Conservation (phyloP, 169 alveolate species). For the Theileria parva region DNA sequence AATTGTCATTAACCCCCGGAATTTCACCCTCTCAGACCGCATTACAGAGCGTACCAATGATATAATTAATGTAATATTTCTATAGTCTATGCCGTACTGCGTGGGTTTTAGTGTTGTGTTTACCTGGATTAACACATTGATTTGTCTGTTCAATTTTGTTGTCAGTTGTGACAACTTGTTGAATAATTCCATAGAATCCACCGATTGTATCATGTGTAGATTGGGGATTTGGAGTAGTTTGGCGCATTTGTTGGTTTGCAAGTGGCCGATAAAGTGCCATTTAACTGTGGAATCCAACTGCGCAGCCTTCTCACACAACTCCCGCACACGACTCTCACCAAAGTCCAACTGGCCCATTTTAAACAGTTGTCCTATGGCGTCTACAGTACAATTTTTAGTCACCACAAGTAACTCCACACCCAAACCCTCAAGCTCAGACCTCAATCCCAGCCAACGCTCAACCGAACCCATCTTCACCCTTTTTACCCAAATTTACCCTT, state of each 20-base stretch:
- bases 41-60: conserved; percentile 74
- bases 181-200: conserved; percentile 88
- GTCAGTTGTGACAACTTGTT: conserved; percentile 44
- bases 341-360: conserved; percentile 65
- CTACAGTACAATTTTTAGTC: background rate
- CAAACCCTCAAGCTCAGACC: background rate
- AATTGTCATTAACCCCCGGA: conserved; percentile 92
- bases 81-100: conserved; percentile 82
- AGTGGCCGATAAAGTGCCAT: conserved; percentile 95
- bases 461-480: background rate
- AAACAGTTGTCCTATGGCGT: conserved; percentile 2
- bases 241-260: conserved; percentile 90
- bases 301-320: conserved; percentile 83
- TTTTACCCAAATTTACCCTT: too few relatives aligned
- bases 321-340: conserved; percentile 93
- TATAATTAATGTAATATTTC: conserved; percentile 62
- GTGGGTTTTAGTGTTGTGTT: conserved; percentile 85
- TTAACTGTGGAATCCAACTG: conserved; percentile 80
- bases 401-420: conserved; percentile 7
- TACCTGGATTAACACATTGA: conserved; percentile 79
- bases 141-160: conserved; percentile 26
- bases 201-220: conserved; percentile 83
- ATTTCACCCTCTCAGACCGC: conserved; percentile 74
- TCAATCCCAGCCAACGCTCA: background rate
- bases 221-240: conserved; percentile 80